These are phyloP conservation scores for Phragmites australis DNA, from an alignment of 176 grass and related monocot genomes.

Conservation along the genomic window DNA sequence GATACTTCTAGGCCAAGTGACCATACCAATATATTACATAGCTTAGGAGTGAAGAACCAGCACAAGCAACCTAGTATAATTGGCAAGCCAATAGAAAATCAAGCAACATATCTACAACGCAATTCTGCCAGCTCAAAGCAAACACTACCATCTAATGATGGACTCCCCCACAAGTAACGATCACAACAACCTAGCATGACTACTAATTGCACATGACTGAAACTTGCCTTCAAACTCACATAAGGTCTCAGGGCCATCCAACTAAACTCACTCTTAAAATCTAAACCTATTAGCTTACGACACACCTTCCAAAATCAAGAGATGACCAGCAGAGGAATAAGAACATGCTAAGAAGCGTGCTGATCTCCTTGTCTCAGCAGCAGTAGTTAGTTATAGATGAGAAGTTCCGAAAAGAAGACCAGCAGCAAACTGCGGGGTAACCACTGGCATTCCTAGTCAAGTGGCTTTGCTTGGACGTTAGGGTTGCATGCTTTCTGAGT, in stretches of 20 bases:
- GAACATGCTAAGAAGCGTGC: not conserved
- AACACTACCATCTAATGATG: slow-evolving; percentile 27
- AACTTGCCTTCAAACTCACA: slow-evolving; percentile 39
- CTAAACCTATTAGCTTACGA: not conserved
- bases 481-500: slow-evolving; percentile 50
- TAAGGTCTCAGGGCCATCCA: slow-evolving; percentile 33
- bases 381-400: slow-evolving; percentile 21
- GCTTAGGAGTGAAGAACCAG: slow-evolving; percentile 4
- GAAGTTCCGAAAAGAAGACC: not conserved
- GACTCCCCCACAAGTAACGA: slow-evolving; percentile 5
- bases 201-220: slow-evolving; percentile 31
- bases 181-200: slow-evolving; percentile 22
- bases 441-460: slow-evolving; percentile 22
- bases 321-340: slow-evolving; percentile 3
- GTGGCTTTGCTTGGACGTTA: slow-evolving; percentile 42
- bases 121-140: slow-evolving; percentile 38
- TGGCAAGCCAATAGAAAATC: slow-evolving; percentile 26
- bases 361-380: slow-evolving; percentile 23
- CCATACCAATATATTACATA: not conserved
- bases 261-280: slow-evolving; percentile 24
- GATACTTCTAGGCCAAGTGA: not conserved
- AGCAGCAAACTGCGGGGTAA: slow-evolving; percentile 7
- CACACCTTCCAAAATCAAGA: slow-evolving; percentile 21
- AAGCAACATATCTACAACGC: slow-evolving; percentile 27
- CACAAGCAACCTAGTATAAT: slow-evolving; percentile 15